phyloP scores from a whole-genome alignment of 2,329 filamentous ascomycete genomes.

The Dactylellina haptotyla region DNA sequence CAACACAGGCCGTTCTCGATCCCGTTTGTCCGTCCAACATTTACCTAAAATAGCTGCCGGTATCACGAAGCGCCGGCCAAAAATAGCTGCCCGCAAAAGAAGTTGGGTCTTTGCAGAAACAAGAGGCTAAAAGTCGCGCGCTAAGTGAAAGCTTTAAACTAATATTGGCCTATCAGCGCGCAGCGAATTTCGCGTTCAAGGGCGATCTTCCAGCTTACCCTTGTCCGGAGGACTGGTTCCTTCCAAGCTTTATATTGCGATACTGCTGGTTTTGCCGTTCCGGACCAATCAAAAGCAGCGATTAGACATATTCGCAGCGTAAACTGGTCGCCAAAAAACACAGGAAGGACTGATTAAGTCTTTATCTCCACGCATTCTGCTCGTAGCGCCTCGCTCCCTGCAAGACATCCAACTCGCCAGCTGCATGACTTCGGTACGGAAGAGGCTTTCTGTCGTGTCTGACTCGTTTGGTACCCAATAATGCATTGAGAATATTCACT shows the following conservation, averaged over 20 bases:
- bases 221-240: slow-evolving; percentile 14
- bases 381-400: slow-evolving; percentile 50
- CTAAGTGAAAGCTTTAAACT: slow-evolving; percentile 22
- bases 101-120: not conserved
- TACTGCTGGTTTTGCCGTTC: slow-evolving; percentile 5
- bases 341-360: not conserved
- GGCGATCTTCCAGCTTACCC: slow-evolving; percentile 39
- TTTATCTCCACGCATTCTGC: not conserved
- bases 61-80: slow-evolving; percentile 46
- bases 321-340: slow-evolving; percentile 1
- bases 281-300: slow-evolving; percentile 36
- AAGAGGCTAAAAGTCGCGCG: slow-evolving; percentile 49
- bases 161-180: slow-evolving; percentile 30
- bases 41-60: slow-evolving; percentile 18
- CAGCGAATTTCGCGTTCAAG: slow-evolving; percentile 4
- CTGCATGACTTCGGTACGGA: slow-evolving; percentile 48
- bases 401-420: slow-evolving; percentile 27
- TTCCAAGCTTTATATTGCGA: not conserved
- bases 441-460: slow-evolving; percentile 50
- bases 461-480: slow-evolving; percentile 42
- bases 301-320: not conserved
- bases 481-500: slow-evolving; percentile 1
- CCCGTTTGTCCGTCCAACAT: slow-evolving; percentile 29
- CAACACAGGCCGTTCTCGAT: not conserved
- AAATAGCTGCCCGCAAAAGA: slow-evolving; percentile 33